These are phyloP conservation scores for Quercus lobata DNA, from an alignment of 331 rosid genomes.

Conservation along the genomic window DNA sequence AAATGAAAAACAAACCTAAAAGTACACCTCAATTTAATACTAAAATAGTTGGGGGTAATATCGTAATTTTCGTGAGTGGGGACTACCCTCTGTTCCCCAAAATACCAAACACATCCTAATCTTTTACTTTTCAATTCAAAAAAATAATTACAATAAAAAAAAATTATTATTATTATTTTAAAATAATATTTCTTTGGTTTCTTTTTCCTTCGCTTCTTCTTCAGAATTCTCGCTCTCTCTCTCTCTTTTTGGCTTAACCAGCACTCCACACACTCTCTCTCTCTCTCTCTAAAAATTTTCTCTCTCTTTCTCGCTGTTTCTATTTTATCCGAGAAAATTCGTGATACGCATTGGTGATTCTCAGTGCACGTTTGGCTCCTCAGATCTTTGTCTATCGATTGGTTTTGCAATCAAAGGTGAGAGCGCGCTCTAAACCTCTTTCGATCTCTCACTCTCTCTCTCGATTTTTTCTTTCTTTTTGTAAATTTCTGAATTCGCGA, in stretches of 20 bases:
- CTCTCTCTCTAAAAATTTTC: neutral
- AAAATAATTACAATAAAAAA: neutral
- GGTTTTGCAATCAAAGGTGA: slow-evolving; percentile 35
- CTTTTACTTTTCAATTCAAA: too few species aligned
- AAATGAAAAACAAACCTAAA: too few species aligned
- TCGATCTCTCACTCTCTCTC: neutral
- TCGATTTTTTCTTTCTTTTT: neutral
- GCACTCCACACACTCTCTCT: slow-evolving; percentile 45
- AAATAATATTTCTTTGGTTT: slow-evolving; percentile 31
- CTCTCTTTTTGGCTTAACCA: slow-evolving; percentile 26
- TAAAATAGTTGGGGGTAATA: too few species aligned
- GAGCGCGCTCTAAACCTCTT: slow-evolving; percentile 13
- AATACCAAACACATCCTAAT: too few species aligned
- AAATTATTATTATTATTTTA: neutral
- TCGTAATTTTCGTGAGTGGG: too few species aligned
- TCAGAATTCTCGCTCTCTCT: slow-evolving; percentile 32
- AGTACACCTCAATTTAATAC: too few species aligned
- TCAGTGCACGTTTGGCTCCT: slow-evolving; percentile 4
- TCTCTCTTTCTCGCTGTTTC: neutral
- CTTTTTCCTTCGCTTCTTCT: slow-evolving; percentile 50
- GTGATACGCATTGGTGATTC: slow-evolving; percentile 52
- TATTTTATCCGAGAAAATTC: slow-evolving; percentile 26
- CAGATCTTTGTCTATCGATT: slow-evolving; percentile 5
- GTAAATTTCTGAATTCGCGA: slow-evolving; percentile 7
- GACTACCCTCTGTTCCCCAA: too few species aligned